phyloP scores from a whole-genome alignment of 108 stramenopile species.

The Stephanodiscus triporus region DNA sequence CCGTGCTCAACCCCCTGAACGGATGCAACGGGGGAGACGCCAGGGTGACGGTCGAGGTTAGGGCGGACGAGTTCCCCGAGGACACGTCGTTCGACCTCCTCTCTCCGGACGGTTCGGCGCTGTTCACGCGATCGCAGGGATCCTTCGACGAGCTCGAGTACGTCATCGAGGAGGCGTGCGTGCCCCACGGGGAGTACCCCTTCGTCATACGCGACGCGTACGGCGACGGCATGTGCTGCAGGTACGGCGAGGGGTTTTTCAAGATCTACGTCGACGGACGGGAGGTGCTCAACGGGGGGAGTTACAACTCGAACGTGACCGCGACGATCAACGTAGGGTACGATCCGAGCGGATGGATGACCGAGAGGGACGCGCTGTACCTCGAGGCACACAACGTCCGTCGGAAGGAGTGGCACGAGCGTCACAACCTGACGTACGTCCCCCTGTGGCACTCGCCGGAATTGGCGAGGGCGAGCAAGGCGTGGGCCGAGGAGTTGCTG shows the following conservation, averaged over 20 bases:
- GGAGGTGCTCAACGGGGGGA: slow-evolving; percentile 23
- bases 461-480: slow-evolving; percentile 26
- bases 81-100: slow-evolving; percentile 36
- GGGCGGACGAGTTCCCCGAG: slow-evolving; percentile 34
- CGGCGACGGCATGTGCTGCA: slow-evolving; percentile 44
- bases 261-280: slow-evolving; percentile 12
- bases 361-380: slow-evolving; percentile 33
- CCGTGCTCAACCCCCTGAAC: slow-evolving; percentile 23
- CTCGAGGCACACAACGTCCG: slow-evolving; percentile 44
- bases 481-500: slow-evolving; percentile 45
- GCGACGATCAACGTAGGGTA: slow-evolving; percentile 36
- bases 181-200: slow-evolving; percentile 41
- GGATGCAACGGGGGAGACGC: slow-evolving; percentile 48
- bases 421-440: slow-evolving; percentile 39
- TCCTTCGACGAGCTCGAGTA: slow-evolving; percentile 17
- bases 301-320: slow-evolving; percentile 28
- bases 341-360: slow-evolving; percentile 32
- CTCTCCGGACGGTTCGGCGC: slow-evolving; percentile 11
- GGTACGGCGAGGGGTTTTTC: slow-evolving; percentile 38
- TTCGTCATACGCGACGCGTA: slow-evolving; percentile 47
- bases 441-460: slow-evolving; percentile 39
- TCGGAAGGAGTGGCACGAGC: slow-evolving; percentile 45
- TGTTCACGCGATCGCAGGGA: slow-evolving; percentile 17
- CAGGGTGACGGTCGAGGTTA: slow-evolving; percentile 32
- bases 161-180: slow-evolving; percentile 20